phyloP scores from a whole-genome alignment of 768 basidiomycete species.

The Pholiota conissans region DNA sequence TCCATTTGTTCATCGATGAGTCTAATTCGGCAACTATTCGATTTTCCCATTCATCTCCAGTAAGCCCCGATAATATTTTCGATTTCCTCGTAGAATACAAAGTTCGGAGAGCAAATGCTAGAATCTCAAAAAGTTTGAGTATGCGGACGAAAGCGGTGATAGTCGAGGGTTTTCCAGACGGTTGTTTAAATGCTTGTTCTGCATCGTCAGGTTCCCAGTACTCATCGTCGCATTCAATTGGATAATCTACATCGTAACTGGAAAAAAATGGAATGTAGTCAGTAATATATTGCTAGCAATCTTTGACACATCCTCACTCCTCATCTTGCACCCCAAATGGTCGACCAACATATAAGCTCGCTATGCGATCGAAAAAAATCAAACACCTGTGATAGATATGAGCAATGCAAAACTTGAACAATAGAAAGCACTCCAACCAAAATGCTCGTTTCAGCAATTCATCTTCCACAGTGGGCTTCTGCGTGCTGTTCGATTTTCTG shows the following conservation, averaged over 20 bases:
- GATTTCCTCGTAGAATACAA: conserved; percentile 47
- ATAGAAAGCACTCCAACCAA: conserved; percentile 35
- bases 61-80: conserved; percentile 34
- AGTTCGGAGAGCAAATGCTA: conserved; percentile 61
- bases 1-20: conserved; percentile 61
- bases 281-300: background rate
- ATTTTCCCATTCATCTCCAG: conserved; percentile 59
- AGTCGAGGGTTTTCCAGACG: conserved; percentile 53
- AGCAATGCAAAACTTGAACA: background rate
- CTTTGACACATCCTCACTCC: conserved; percentile 46
- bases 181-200: conserved; percentile 58
- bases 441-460: conserved; percentile 65
- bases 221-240: conserved; percentile 57
- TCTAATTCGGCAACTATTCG: conserved; percentile 62
- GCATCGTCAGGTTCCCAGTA: conserved; percentile 48
- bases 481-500: conserved; percentile 32
- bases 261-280: background rate
- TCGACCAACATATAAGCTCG: conserved; percentile 58
- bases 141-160: conserved; percentile 53
- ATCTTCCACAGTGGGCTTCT: conserved; percentile 39
- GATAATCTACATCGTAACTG: conserved; percentile 67
- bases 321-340: conserved; percentile 69
- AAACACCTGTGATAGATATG: conserved; percentile 25
- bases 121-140: conserved; percentile 62
- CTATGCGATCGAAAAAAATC: conserved; percentile 30